Evolutionary conservation across 805 yeast genomes (phyloP), one percentile per base, ranked within the genome.

Genomic region (Yamadazyma sp.): DNA sequence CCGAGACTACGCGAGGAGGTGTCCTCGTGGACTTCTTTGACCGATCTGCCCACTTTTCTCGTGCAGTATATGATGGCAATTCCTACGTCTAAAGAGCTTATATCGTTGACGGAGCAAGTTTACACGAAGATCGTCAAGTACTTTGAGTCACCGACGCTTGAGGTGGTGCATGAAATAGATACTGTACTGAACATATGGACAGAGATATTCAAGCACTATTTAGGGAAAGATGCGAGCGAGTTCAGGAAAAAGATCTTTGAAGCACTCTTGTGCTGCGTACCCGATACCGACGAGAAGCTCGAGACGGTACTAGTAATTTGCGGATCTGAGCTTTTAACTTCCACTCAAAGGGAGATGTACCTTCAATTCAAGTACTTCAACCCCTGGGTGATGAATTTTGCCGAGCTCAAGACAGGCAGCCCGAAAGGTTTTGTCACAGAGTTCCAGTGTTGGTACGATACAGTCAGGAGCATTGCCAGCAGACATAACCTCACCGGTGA

Each of bases 331-430:
- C 10, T 38, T 12, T 24, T 38, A n/a, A 23, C 29, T 5, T 10
- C 17, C 4, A 20, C 4, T 9, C 42, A 42, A 19, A 32, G 22
- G 15, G 49, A 45, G 15, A 2, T 35, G 5, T 27, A 73, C 2
- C 23, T 74, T 19, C 62, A 56, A 29, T 45, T 55, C 25, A 57
- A 49, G 15, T 47, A 70, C 13, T 67, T 73, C 46, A 71, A 73
- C 39, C 65, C 70, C 9, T 54, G 70, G 65, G 25, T 53, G 4
- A 11, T 25, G 4, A 10, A 17, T 6, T 14, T 45, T 6, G n/a
- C 14, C 11, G 32, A 4, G 16, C 24, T 26, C 12, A 25, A 25
- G 19, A 10, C 14, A 12, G 5, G 15, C 4, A 11, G 28, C 12
- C 5, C 22, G 5, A 10, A 12, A 11, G 6, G 6, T 13, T 38